Base-by-base conservation (phyloP, 805 yeast genomes). In the Tetrapisispora namnaoensis region DNA sequence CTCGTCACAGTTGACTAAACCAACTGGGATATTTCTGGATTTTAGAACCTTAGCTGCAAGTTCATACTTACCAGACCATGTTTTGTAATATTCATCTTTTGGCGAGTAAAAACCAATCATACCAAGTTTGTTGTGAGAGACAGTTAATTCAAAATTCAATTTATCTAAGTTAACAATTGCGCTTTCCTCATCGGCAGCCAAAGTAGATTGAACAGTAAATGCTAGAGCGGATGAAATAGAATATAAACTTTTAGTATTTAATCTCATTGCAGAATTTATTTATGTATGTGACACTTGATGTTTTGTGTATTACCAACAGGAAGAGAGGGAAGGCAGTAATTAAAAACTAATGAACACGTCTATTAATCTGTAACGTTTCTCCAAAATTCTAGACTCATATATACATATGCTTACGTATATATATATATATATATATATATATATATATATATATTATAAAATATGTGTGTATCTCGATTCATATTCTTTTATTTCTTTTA, bases 1-100 rank as follows among this genome's bases (percentile, higher is more conserved):
- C 57, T 77, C 86, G 34, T 87, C 82, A 76, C 95, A 87, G 67
- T 87, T 93, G 55, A 87, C 71, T 72, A 86, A 95, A 44, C 87
- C 95, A 61, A 87, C 72, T 59, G 80, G 79, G 66, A 86, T 82
- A 47, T 77, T 71, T 53, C 83, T 77, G 47, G 73, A 77, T n/a
- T 32, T 42, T 44, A 73, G 74, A 62, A 85, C 73, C 20, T 62
- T 58, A 55, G 82, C 80, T 45, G 95, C 95, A 28, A 5, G 18
- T 32, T 42, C 44, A 20, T 42, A 42, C 9, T 42, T 14, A 10
- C 18, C 17, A 13, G 37, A 21, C 44, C 44, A 42, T 10, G n/a
- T 20, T 5, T n/a, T n/a, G 22, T 42, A 42, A 21, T 8, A 14
- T 30, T 28, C 16, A 28, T 42, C 44, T 21, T 42, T 28, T 42